A percentile compares a stretch with the other conserved stretches of the same genome.
These are phyloP conservation scores for Micromonas pusilla DNA, from an alignment of 139 green algal genomes.

Conservation along the genomic window DNA sequence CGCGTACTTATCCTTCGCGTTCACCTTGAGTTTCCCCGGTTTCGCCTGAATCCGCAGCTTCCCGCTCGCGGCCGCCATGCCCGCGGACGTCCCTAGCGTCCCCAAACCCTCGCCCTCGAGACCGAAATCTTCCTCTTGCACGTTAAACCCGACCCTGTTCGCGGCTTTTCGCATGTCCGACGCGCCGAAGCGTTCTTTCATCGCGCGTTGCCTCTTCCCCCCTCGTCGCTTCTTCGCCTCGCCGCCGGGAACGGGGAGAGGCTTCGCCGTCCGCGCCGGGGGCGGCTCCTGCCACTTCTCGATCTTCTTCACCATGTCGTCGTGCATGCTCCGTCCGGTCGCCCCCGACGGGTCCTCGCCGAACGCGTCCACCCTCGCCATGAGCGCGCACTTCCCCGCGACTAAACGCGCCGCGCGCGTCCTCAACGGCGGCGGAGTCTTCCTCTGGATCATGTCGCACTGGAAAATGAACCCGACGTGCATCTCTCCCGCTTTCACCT, in stretches of 20 bases:
- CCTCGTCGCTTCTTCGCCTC: conserved; percentile 80
- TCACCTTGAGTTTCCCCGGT: conserved; percentile 1
- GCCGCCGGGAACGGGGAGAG: conserved; percentile 79
- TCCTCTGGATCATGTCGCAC: conserved; percentile 45
- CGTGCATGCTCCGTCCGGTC: conserved; percentile 41
- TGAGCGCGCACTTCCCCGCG: conserved; percentile 79
- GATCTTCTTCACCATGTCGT: conserved; percentile 84
- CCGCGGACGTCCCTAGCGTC: conserved; percentile 57
- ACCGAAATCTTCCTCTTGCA: conserved; percentile 85
- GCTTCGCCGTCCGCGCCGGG: conserved; percentile 78
- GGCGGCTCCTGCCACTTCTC: conserved; percentile 97
- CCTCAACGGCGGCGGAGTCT: conserved; percentile 64
- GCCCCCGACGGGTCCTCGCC: conserved; percentile 54
- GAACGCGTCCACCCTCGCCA: conserved; percentile 87
- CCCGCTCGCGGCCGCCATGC: neutral
- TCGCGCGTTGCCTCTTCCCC: conserved; percentile 74
- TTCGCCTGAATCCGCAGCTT: conserved; percentile 12
- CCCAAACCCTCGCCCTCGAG: conserved; percentile 86
- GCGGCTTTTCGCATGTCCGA: conserved; percentile 75
- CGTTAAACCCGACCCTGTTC: conserved; percentile 92
- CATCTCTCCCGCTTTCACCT: conserved; percentile 42
- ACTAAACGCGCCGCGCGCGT: conserved; percentile 52
- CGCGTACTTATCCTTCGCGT: neutral
- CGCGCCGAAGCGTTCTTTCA: conserved; percentile 83
- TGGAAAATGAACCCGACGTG: conserved; percentile 65